Conservation (phyloP, 768 basidiomycete genomes). For the Mycena metata region DNA sequence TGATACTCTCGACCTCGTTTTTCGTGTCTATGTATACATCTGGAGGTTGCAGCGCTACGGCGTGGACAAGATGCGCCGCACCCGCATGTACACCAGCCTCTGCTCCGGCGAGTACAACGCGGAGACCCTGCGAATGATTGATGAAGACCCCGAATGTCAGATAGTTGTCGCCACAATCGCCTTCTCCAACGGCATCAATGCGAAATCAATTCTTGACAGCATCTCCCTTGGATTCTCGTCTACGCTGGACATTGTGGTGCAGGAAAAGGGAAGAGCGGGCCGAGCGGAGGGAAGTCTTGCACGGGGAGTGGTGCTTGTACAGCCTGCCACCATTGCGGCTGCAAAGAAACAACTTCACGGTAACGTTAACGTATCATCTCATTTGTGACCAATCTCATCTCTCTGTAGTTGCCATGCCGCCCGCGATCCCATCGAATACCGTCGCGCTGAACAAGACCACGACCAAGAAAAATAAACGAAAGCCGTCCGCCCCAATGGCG, state of each 20-base stretch:
- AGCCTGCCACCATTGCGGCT: neutral
- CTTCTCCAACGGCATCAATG: slow-evolving; percentile 26
- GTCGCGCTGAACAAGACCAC: no score
- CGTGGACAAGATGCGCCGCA: neutral
- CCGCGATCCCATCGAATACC: no score
- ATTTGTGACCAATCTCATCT: neutral
- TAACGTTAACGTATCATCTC: neutral
- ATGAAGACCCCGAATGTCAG: slow-evolving; percentile 19
- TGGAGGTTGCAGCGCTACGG: neutral
- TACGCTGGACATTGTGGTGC: neutral
- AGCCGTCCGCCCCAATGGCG: no score
- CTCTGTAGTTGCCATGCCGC: no score
- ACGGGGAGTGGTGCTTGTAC: neutral
- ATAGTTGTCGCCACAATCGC: slow-evolving; percentile 23
- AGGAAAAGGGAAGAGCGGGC: slow-evolving; percentile 13
- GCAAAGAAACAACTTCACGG: neutral
- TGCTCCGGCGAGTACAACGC: slow-evolving; percentile 11
- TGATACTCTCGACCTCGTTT: neutral
- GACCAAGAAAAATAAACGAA: no score
- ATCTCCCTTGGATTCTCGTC: slow-evolving; percentile 1
- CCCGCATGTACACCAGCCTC: slow-evolving; percentile 16
- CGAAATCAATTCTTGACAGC: slow-evolving; percentile 2
- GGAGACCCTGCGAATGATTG: slow-evolving; percentile 16
- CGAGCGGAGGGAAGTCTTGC: neutral
- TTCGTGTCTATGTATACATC: slow-evolving; percentile 14